Evolutionary conservation across 108 stramenopile genomes (phyloP), one percentile per base, ranked within the genome.

Genomic region (Mediolabrus comicus): DNA sequence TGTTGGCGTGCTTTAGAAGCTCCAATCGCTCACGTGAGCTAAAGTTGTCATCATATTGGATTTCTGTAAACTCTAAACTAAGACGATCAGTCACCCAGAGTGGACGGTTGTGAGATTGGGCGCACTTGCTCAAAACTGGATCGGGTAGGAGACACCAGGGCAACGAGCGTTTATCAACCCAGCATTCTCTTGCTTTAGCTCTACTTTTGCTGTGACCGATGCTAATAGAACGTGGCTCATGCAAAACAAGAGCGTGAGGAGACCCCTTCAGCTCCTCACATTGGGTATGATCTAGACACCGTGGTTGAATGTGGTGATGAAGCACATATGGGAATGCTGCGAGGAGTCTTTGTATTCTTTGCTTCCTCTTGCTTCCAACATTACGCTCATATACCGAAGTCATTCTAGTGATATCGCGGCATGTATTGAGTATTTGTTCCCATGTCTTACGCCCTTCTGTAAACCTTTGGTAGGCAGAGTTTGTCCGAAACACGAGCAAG

Each of bases 391-490:
- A 96, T 26, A 96, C 76, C 5, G 54, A 57, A 14, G 75, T 63
- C 84, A 93, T 80, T 31, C 95, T 77, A 19, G 89, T 87, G 26
- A 94, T 53, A 65, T 95, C 91, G 4, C 96, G 79, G 24, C 82
- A 71, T 7, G 65, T 67, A 73, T 75, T 77, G 41, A 85, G 65
- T 24, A 96, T 69, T 38, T 85, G 72, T 64, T 94, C 90, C 94
- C 94, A 96, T 19, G 92, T 88, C 67, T 88, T 86, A 39, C 94
- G 82, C 51, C 96, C 96, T 66, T 96, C 96, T 84, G 58, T 76
- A 64, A 88, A 95, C 49, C 89, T 60, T 39, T 87, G 80, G 67
- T 92, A 92, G 2, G 91, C 87, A 19, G 87, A 77, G 58, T 92
- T 92, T 2, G 91, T 92, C 12, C 91, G 78, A 68, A 92, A 92